phyloP scores from a whole-genome alignment of 2,329 filamentous ascomycete genomes.

The Pseudocercospora cruenta region DNA sequence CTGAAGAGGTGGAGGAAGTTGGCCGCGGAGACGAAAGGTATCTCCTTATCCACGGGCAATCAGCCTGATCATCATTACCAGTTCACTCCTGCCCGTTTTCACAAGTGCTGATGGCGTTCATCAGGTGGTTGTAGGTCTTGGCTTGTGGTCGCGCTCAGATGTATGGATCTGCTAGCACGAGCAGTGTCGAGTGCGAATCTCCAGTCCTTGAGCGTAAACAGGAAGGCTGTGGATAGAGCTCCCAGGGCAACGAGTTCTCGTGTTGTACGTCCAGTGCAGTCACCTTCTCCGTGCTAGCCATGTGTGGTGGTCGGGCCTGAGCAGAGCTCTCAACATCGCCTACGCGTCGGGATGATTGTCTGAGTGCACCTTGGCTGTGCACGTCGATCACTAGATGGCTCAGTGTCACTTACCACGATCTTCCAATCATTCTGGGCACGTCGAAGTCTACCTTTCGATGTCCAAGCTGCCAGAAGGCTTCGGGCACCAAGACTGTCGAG shows the following conservation, averaged over 20 bases:
- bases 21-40: not conserved
- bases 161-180: not conserved
- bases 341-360: too few species aligned
- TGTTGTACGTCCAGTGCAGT: too few species aligned
- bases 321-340: too few species aligned
- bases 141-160: not conserved
- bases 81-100: not conserved
- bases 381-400: too few species aligned
- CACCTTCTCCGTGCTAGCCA: too few species aligned
- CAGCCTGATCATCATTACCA: not conserved
- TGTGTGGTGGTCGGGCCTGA: too few species aligned
- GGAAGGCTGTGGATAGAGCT: too few species aligned
- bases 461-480: not conserved
- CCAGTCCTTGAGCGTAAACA: too few species aligned
- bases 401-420: too few species aligned
- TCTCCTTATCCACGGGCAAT: not conserved
- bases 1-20: too few species aligned
- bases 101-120: not conserved
- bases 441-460: not conserved
- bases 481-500: not conserved
- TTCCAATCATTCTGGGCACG: not conserved
- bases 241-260: too few species aligned
- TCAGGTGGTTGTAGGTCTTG: not conserved
- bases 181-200: not conserved
- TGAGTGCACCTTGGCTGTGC: too few species aligned